Base-by-base conservation (phyloP, 352 stramenopile genomes). In the Ophiocytium majus region DNA sequence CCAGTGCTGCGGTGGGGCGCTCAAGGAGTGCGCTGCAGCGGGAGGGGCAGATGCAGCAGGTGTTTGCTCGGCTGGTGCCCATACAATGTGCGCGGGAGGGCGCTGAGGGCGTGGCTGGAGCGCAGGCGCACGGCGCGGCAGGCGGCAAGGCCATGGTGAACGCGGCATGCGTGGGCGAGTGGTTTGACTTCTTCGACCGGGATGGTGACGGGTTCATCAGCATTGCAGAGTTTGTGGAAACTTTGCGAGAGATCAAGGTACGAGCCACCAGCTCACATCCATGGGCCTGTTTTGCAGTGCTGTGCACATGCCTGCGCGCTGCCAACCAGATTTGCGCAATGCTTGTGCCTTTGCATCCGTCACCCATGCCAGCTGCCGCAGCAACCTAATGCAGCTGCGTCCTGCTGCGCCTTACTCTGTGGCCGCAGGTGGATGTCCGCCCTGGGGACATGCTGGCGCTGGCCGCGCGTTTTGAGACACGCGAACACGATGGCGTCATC, bases 151-250 rank as follows among this genome's bases (percentile, higher is more conserved):
- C 5, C 31, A 17, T 34, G 31, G 17, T 10, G n/a, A 33, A 28
- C 37, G 1, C 9, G 9, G 31, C 34, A 17, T 5, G 9, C 34
- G n/a, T 81, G 9, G n/a, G n/a, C 17, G n/a, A 81, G 35, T 66
- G 74, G 32, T 86, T 86, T 43, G 17, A 32, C 19, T 71, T 74
- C 33, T 86, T 86, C 57, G 83, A 86, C 50, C 82, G 33, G 50
- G 80, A 86, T 34, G 14, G n/a, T 31, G 50, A 86, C 57, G 75
- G 76, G 19, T 14, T 35, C 34, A 86, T 86, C 34, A 86, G 63
- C 32, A 33, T 50, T 36, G 43, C 49, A 14, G 83, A 86, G 49
- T 86, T 86, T 35, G 1, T 5, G 10, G 19, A 82, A 17, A 79
- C 33, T 1, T 9, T 86, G 5, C 34, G 31, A 19, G 74, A 84